These are phyloP conservation scores for Ophiostoma quercus DNA, from an alignment of 2,329 filamentous ascomycete species.

Conservation along the genomic window DNA sequence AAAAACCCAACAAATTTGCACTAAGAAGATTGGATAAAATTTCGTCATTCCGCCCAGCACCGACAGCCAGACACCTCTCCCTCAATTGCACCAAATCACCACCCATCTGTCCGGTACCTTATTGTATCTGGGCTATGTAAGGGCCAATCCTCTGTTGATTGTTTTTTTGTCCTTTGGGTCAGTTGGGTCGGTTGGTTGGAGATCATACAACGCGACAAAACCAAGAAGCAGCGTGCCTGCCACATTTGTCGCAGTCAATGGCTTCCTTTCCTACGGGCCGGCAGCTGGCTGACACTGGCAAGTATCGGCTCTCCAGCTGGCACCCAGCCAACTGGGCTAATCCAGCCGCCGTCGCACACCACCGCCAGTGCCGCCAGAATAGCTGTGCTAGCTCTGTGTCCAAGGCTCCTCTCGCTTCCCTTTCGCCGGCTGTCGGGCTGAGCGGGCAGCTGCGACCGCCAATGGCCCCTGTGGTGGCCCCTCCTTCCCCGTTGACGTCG, in stretches of 20 bases:
- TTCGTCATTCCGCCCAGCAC: not conserved
- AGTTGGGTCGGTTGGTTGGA: not conserved
- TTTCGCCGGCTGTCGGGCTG: slow-evolving; percentile 7
- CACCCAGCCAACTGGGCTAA: not conserved
- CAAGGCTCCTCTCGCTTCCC: not conserved
- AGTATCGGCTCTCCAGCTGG: not conserved
- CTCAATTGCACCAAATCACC: not conserved
- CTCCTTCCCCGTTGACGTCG: slow-evolving; percentile 15
- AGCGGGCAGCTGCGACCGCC: slow-evolving; percentile 5
- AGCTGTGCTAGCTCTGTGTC: not conserved
- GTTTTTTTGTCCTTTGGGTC: not conserved
- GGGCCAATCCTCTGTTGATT: not conserved
- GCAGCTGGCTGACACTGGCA: slow-evolving; percentile 14
- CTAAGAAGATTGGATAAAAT: not conserved
- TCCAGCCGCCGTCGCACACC: not conserved
- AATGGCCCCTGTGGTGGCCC: not conserved
- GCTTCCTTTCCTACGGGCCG: not conserved
- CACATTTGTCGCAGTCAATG: too few relatives aligned
- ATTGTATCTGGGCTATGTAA: not conserved
- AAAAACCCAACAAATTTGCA: too few relatives aligned
- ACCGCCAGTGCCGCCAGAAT: not conserved
- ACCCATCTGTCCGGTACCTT: not conserved
- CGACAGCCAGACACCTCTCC: slow-evolving; percentile 3
- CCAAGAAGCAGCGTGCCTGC: not conserved
- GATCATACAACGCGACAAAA: not conserved